Evolutionary conservation across 768 basidiomycete species (phyloP).

Genomic region (Mycena haematopus): DNA sequence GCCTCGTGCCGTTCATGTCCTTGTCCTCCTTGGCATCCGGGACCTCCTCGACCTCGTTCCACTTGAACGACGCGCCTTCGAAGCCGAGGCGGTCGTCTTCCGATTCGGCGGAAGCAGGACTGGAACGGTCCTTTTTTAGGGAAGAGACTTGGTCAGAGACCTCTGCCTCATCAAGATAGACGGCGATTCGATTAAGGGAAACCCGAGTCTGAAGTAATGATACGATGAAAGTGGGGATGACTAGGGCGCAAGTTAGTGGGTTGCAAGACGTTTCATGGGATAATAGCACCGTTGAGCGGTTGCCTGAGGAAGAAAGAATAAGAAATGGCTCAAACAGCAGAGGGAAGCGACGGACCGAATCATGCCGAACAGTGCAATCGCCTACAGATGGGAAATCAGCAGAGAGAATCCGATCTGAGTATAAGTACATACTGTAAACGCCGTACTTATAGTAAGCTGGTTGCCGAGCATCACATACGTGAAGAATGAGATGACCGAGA

Average conservation of each 20-base stretch:
- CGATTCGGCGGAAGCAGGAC: constrained; percentile 30
- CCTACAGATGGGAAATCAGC: constrained; percentile 38
- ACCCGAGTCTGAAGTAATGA: constrained; percentile 59
- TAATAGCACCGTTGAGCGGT: neutral
- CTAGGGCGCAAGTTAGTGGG: constrained; percentile 35
- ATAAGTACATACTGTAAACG: constrained; percentile 74
- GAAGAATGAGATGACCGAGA: constrained; percentile 83
- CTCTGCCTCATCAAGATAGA: constrained; percentile 75
- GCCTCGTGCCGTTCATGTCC: constrained; percentile 11
- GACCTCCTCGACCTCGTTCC: constrained; percentile 55
- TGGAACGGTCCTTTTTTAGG: constrained; percentile 51
- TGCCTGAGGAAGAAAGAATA: constrained; percentile 1
- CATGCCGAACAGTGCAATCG: constrained; percentile 88
- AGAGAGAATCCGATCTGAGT: neutral
- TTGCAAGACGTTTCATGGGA: neutral
- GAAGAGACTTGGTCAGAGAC: constrained; percentile 70
- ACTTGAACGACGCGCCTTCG: constrained; percentile 63
- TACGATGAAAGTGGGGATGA: constrained; percentile 38
- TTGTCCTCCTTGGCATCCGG: constrained; percentile 14
- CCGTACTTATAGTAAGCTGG: constrained; percentile 76
- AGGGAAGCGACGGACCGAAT: constrained; percentile 53
- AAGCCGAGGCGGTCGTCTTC: constrained; percentile 58
- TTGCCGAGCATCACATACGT: constrained; percentile 75
- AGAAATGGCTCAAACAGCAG: neutral
- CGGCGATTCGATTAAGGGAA: constrained; percentile 70